Percentiles rank a stretch among this genome's conserved stretches.
Conservation (phyloP, 2,329 filamentous ascomycete genomes). For the Aspergillus costaricaensis region DNA sequence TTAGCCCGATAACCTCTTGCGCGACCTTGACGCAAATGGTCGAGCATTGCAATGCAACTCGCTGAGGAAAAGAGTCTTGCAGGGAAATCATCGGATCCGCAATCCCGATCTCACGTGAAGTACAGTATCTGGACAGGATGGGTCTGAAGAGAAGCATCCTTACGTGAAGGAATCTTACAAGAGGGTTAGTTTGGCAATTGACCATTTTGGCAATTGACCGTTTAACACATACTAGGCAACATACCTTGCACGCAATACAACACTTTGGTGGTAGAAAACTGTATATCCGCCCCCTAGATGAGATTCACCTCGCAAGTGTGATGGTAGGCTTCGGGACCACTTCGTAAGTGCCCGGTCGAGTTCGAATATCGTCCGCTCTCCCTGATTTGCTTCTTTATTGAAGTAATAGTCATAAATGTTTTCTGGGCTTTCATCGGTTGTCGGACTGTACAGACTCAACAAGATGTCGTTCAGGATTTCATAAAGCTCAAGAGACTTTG, state of each 20-base stretch:
- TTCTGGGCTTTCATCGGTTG: conserved; percentile 26
- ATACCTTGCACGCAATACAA: conserved; percentile 36
- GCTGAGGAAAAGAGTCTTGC: conserved; percentile 32
- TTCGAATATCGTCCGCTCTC: conserved; percentile 35
- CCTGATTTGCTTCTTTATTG: conserved; percentile 24
- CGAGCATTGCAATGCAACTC: conserved; percentile 38
- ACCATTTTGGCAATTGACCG: background rate
- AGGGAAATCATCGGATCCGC: conserved; percentile 24
- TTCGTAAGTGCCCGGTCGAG: conserved; percentile 34
- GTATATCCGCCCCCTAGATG: conserved; percentile 15
- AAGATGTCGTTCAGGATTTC: conserved; percentile 40
- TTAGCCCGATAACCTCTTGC: conserved; percentile 35
- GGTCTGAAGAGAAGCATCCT: conserved; percentile 38
- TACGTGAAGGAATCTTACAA: conserved; percentile 34
- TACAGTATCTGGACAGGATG: conserved; percentile 35
- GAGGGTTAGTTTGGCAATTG: background rate
- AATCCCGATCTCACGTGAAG: conserved; percentile 26
- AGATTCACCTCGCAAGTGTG: conserved; percentile 25
- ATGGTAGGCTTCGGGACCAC: conserved; percentile 34
- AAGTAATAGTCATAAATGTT: conserved; percentile 34
- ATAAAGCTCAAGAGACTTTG: conserved; percentile 36
- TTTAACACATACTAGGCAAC: background rate
- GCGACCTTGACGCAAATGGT: conserved; percentile 39
- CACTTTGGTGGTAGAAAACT: conserved; percentile 34
- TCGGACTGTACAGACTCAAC: conserved; percentile 32